phyloP scores from a whole-genome alignment of 768 basidiomycete species.

The Suillus weaverae region DNA sequence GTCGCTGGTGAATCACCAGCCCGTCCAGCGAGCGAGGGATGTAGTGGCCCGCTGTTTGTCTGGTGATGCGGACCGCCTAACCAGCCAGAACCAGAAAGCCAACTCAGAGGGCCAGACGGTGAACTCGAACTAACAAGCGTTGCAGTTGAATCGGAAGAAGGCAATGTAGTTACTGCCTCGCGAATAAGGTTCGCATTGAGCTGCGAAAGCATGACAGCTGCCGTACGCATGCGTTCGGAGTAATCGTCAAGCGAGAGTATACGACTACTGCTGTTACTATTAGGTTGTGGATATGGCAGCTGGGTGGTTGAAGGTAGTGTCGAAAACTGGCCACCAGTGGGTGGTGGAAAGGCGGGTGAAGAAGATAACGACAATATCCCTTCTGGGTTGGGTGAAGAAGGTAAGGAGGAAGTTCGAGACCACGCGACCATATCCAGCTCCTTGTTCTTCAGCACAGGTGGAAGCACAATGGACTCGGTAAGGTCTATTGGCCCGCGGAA shows the following conservation, averaged over 20 bases:
- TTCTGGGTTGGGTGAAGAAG: constrained; percentile 47
- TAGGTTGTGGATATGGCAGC: constrained; percentile 7
- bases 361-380: constrained; percentile 29
- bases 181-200: constrained; percentile 78
- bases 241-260: constrained; percentile 90
- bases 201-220: constrained; percentile 97
- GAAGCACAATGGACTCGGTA: constrained; percentile 81
- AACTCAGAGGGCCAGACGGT: constrained; percentile 39
- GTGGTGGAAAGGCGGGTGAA: constrained; percentile 10
- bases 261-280: constrained; percentile 4
- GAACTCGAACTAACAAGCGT: constrained; percentile 12
- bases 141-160: constrained; percentile 15
- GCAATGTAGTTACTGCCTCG: constrained; percentile 42
- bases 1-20: constrained; percentile 32
- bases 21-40: constrained; percentile 32
- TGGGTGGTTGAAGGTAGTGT: constrained; percentile 4
- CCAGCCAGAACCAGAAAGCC: constrained; percentile 60
- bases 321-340: constrained; percentile 9
- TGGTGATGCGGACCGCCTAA: constrained; percentile 29
- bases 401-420: constrained; percentile 55
- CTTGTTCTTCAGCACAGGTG: constrained; percentile 81
- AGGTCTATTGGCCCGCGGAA: constrained; percentile 76
- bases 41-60: constrained; percentile 27
- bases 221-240: constrained; percentile 97
- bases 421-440: constrained; percentile 86